Evolutionary conservation across 331 rosid genomes (phyloP).

Genomic region (Pyrus hybrid): DNA sequence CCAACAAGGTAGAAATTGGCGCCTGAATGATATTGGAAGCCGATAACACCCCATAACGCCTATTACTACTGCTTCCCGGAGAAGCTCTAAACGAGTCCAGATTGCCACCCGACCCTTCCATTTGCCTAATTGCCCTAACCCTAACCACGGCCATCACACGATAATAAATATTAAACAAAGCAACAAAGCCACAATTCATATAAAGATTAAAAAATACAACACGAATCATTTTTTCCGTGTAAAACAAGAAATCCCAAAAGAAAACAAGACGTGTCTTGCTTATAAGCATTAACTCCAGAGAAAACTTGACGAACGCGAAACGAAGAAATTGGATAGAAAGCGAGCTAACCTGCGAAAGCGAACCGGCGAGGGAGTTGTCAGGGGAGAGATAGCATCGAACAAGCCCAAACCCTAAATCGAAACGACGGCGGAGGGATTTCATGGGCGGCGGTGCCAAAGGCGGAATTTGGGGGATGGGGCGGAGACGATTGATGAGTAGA

Average conservation of each 20-base stretch:
- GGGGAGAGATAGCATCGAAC: neutral
- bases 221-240: neutral
- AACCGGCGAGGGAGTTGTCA: constrained; percentile 13
- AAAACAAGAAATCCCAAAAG: neutral
- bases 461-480: neutral
- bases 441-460: neutral
- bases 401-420: constrained; percentile 18
- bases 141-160: constrained; percentile 19
- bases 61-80: constrained; percentile 22
- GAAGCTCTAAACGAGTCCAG: constrained; percentile 45
- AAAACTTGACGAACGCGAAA: neutral
- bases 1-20: constrained; percentile 65
- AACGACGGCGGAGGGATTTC: neutral
- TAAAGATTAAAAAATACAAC: neutral
- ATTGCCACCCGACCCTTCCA: constrained; percentile 56
- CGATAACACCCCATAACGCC: constrained; percentile 47
- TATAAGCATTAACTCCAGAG: neutral
- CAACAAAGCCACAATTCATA: neutral
- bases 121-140: constrained; percentile 44
- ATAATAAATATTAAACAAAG: neutral
- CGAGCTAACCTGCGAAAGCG: constrained; percentile 29
- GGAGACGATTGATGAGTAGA: neutral
- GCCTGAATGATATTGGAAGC: constrained; percentile 66
- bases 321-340: neutral
- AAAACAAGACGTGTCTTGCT: neutral